A percentile compares a stretch with the other conserved stretches of the same genome.
These are phyloP conservation scores for Myxozyma nipponensis DNA, from an alignment of 805 yeast species.

Conservation along the genomic window DNA sequence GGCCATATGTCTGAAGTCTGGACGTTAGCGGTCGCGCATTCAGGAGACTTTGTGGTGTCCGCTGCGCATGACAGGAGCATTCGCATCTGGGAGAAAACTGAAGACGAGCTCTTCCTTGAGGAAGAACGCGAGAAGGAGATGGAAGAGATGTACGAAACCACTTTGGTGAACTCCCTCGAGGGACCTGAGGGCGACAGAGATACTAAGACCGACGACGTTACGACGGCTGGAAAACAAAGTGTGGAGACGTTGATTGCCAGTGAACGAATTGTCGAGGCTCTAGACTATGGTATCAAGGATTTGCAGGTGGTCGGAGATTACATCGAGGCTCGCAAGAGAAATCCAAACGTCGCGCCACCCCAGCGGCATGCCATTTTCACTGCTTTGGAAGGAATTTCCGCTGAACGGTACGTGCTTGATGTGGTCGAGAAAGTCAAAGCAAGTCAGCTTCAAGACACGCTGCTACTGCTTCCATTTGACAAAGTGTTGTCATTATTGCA, in stretches of 20 bases:
- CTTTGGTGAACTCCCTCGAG: slow-evolving; percentile 68
- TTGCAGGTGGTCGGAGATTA: slow-evolving; percentile 55
- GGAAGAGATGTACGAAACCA: slow-evolving; percentile 87
- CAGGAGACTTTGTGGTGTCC: slow-evolving; percentile 67
- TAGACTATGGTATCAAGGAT: slow-evolving; percentile 76
- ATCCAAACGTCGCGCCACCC: slow-evolving; percentile 51
- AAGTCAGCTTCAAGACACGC: slow-evolving; percentile 87
- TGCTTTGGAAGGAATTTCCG: slow-evolving; percentile 60
- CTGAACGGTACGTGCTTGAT: slow-evolving; percentile 75
- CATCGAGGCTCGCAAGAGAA: slow-evolving; percentile 44
- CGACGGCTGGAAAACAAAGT: slow-evolving; percentile 72
- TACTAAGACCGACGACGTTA: slow-evolving; percentile 36
- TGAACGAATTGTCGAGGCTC: slow-evolving; percentile 85
- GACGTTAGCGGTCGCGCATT: slow-evolving; percentile 72
- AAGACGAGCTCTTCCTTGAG: slow-evolving; percentile 92
- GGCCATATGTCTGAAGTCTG: slow-evolving; percentile 94
- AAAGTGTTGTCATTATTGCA: slow-evolving; percentile 65
- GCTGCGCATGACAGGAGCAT: slow-evolving; percentile 92
- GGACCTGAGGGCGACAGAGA: slow-evolving; percentile 43
- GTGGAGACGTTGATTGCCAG: slow-evolving; percentile 92
- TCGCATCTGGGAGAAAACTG: slow-evolving; percentile 89
- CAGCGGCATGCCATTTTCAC: slow-evolving; percentile 65
- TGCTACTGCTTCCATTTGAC: slow-evolving; percentile 85
- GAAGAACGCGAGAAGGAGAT: slow-evolving; percentile 95
- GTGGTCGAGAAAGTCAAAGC: slow-evolving; percentile 67